Evolutionary conservation across 2,329 filamentous ascomycete species (phyloP).

Genomic region (Sporothrix curviconia): DNA sequence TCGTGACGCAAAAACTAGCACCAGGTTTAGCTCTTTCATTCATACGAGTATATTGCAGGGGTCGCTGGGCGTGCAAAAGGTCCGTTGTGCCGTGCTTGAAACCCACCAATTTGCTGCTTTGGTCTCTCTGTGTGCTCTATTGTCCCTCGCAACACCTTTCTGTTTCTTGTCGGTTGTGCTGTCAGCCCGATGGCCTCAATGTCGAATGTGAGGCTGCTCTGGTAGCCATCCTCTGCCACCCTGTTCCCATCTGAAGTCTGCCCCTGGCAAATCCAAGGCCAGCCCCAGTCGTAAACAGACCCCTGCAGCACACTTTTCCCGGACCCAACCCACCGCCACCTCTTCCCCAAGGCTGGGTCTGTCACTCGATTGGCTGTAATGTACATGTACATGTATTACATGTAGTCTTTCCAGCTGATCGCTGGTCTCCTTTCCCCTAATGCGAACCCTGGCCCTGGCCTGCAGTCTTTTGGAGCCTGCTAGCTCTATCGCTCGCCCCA

Average conservation of each 20-base stretch:
- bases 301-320: conserved; percentile 5
- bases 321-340: too few species aligned
- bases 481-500: background rate
- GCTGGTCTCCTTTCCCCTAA: background rate
- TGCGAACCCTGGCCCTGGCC: conserved; percentile 2
- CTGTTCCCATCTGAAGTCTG: conserved; percentile 8
- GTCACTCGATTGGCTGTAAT: background rate
- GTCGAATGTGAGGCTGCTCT: too few species aligned
- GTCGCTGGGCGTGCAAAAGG: too few species aligned
- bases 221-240: too few species aligned
- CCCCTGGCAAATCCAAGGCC: background rate
- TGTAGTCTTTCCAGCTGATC: background rate
- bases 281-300: conserved; percentile 9
- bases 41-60: conserved; percentile 1
- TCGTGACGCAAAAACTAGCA: background rate
- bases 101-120: too few species aligned
- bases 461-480: background rate
- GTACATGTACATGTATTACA: background rate
- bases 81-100: too few species aligned
- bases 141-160: background rate
- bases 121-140: too few species aligned
- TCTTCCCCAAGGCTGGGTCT: background rate
- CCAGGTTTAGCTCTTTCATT: background rate
- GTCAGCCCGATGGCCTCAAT: too few species aligned
- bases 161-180: background rate